Evolutionary conservation across 306 rosid genomes (phyloP).

Genomic region (Amphicarpaea edgeworthii): DNA sequence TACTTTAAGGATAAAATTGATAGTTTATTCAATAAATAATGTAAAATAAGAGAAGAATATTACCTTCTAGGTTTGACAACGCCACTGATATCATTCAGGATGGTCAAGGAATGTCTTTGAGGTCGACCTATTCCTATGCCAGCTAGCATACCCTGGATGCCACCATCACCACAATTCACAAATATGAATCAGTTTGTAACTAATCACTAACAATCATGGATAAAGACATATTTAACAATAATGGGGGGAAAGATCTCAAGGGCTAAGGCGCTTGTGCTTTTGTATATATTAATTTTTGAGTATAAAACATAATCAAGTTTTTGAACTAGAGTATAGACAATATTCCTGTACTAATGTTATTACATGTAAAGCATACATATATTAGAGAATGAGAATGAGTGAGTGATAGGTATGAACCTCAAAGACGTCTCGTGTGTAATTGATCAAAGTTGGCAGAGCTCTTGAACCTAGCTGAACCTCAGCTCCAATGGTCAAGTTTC

Average conservation of each 20-base stretch:
- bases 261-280: too few relatives aligned
- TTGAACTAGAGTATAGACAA: background rate
- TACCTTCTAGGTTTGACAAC: constrained; percentile 79
- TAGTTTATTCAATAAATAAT: background rate
- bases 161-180: background rate
- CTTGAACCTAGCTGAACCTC: constrained; percentile 71
- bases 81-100: constrained; percentile 68
- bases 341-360: background rate
- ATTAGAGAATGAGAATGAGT: background rate
- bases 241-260: background rate
- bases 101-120: constrained; percentile 62
- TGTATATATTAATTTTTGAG: too few relatives aligned
- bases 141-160: constrained; percentile 56
- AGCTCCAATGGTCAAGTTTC: constrained; percentile 65
- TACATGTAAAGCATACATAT: background rate
- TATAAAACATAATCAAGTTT: background rate
- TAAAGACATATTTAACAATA: background rate
- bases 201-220: background rate
- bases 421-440: constrained; percentile 52
- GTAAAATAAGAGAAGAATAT: background rate
- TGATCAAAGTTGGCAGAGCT: constrained; percentile 77
- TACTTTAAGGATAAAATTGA: too few relatives aligned
- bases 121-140: constrained; percentile 57
- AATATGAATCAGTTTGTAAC: constrained; percentile 16
- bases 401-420: constrained; percentile 61